phyloP scores from a whole-genome alignment of 768 basidiomycete genomes.

The Cubamyces sp. region DNA sequence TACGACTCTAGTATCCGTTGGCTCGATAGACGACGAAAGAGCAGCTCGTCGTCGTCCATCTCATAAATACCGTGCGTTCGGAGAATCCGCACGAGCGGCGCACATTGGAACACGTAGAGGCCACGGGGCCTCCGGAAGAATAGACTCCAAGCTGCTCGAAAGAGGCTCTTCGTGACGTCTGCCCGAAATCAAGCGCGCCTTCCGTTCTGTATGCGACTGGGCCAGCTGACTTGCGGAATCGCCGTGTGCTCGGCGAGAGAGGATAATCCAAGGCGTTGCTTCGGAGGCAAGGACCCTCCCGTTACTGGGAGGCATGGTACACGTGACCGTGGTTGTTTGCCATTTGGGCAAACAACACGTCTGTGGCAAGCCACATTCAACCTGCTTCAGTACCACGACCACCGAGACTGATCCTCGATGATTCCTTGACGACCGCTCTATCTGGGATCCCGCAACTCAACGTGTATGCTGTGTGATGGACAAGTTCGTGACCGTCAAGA shows the following conservation, averaged over 20 bases:
- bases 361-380: constrained; percentile 17
- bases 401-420: not conserved
- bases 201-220: not conserved
- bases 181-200: not conserved
- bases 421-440: not conserved
- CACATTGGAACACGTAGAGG: constrained; percentile 16
- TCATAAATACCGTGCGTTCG: constrained; percentile 18
- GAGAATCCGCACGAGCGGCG: constrained; percentile 17
- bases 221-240: constrained; percentile 16
- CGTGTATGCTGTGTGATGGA: constrained; percentile 34
- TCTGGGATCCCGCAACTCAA: not conserved
- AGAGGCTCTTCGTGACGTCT: constrained; percentile 20
- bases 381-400: not conserved
- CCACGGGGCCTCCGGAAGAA: constrained; percentile 20
- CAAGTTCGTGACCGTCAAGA: constrained; percentile 37
- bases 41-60: not conserved
- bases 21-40: not conserved
- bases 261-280: constrained; percentile 33
- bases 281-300: constrained; percentile 25
- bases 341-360: constrained; percentile 22
- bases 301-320: not conserved
- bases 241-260: constrained; percentile 4
- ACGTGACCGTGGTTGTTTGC: constrained; percentile 20
- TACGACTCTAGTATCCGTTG: not conserved
- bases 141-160: constrained; percentile 1